These are phyloP conservation scores for Daldinia concentrica DNA, from an alignment of 495 filamentous ascomycete species.

Conservation along the genomic window DNA sequence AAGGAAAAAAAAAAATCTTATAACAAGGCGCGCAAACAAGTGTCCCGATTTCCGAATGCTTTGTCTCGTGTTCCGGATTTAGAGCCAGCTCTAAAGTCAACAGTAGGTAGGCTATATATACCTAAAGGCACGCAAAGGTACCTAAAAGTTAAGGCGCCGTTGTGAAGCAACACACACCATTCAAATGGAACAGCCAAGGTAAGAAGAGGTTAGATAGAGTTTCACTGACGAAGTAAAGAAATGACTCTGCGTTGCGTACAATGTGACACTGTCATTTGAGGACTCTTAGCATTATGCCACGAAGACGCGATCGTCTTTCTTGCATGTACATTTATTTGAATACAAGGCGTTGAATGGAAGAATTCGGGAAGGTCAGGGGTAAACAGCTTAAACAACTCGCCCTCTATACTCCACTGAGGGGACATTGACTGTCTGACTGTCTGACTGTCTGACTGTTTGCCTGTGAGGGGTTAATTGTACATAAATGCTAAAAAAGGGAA, in stretches of 20 bases:
- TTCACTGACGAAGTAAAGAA: slow-evolving; percentile 5
- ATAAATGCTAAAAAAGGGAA: neutral
- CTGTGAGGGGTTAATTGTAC: neutral
- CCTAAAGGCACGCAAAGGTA: neutral
- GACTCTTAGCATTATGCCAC: slow-evolving; percentile 30
- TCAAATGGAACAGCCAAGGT: neutral
- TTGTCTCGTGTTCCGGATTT: slow-evolving; percentile 9
- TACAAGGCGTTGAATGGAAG: slow-evolving; percentile 2
- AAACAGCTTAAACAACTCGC: neutral
- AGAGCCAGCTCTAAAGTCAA: slow-evolving; percentile 1
- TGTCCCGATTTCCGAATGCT: neutral
- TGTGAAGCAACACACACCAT: neutral
- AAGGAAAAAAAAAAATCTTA: neutral
- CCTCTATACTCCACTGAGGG: neutral
- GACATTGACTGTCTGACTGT: too few species aligned
- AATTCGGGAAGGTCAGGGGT: slow-evolving; percentile 30
- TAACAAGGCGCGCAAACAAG: neutral
- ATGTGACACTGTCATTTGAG: slow-evolving; percentile 17
- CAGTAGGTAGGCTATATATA: neutral
- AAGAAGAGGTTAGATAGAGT: slow-evolving; percentile 18
- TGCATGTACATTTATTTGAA: slow-evolving; percentile 17
- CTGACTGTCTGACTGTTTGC: too few species aligned
- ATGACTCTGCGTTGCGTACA: slow-evolving; percentile 1
- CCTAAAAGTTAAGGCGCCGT: neutral
- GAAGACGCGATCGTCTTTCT: slow-evolving; percentile 26